These are phyloP conservation scores for Peziza echinospora DNA, from an alignment of 495 filamentous ascomycete species.

Conservation along the genomic window DNA sequence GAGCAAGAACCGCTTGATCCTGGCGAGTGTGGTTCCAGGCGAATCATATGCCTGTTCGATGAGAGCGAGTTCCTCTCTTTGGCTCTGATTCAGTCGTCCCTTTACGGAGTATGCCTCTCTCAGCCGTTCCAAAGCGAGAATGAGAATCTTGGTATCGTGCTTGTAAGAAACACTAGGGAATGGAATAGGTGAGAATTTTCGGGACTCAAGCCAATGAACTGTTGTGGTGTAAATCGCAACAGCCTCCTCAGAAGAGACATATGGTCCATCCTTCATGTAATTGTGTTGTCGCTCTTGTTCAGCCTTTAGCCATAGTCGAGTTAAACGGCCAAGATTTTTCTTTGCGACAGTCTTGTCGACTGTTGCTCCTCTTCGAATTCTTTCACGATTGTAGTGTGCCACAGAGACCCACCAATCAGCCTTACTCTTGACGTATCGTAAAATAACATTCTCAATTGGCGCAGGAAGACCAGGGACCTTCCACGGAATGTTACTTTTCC, in stretches of 20 bases:
- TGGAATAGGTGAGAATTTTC: conserved; percentile 95
- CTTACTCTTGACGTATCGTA: conserved; percentile 96
- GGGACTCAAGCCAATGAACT: conserved; percentile 95
- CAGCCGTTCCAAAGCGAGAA: conserved; percentile 81
- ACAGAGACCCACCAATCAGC: conserved; percentile 99
- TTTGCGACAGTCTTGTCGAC: conserved; percentile 99
- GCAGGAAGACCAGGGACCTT: conserved; percentile 93
- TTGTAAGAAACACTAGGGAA: conserved; percentile 99
- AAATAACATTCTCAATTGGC: conserved; percentile 93
- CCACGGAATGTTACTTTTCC: conserved; percentile 99
- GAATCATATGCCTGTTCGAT: conserved; percentile 99
- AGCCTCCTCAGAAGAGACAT: conserved; percentile 94
- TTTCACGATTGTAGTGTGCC: conserved; percentile 93
- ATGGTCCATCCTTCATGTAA: conserved; percentile 98
- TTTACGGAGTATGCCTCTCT: conserved; percentile 97
- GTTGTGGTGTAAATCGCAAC: conserved; percentile 98
- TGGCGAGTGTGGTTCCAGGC: conserved; percentile 81
- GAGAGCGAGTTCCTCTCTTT: conserved; percentile 87
- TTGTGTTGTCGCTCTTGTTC: conserved; percentile 98
- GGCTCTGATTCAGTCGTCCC: conserved; percentile 88
- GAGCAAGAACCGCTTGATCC: conserved; percentile 94
- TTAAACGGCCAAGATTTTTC: conserved; percentile 93
- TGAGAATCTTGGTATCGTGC: conserved; percentile 97
- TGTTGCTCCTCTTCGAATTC: conserved; percentile 85
- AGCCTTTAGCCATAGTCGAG: conserved; percentile 89